These are phyloP conservation scores for Brassica balearica DNA, from an alignment of 441 rosid genomes.

Conservation along the genomic window DNA sequence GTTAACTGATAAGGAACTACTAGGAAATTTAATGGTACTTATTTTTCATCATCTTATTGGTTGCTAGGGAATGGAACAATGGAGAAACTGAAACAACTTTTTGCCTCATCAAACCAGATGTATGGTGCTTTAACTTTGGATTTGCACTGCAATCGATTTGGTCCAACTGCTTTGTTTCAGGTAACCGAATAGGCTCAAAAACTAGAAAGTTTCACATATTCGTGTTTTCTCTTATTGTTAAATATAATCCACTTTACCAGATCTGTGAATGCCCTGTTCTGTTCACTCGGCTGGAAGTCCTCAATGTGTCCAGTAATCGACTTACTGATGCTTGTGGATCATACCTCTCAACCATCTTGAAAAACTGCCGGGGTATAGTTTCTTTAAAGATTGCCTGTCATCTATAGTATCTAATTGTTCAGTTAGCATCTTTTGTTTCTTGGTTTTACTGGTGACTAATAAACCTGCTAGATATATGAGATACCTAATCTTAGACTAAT, in stretches of 20 bases:
- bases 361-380: conserved; percentile 76
- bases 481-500: background rate
- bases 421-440: no score
- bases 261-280: conserved; percentile 95
- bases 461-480: no score
- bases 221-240: conserved; percentile 29
- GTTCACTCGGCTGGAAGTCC: conserved; percentile 84
- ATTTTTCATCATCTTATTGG: conserved; percentile 39
- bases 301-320: conserved; percentile 92
- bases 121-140: conserved; percentile 92
- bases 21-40: conserved; percentile 21
- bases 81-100: conserved; percentile 85
- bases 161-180: conserved; percentile 96
- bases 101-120: conserved; percentile 74
- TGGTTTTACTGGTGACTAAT: no score
- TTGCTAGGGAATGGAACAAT: conserved; percentile 92
- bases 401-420: background rate
- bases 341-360: conserved; percentile 86
- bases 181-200: conserved; percentile 47
- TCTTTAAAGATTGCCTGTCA: conserved; percentile 26
- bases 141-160: conserved; percentile 97
- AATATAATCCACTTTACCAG: conserved; percentile 50
- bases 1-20: conserved; percentile 21
- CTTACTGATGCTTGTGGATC: conserved; percentile 99
- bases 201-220: conserved; percentile 25